Evolutionary conservation across 192 early-diverging fungal species (phyloP).

Genomic region (Mortierella hygrophila): DNA sequence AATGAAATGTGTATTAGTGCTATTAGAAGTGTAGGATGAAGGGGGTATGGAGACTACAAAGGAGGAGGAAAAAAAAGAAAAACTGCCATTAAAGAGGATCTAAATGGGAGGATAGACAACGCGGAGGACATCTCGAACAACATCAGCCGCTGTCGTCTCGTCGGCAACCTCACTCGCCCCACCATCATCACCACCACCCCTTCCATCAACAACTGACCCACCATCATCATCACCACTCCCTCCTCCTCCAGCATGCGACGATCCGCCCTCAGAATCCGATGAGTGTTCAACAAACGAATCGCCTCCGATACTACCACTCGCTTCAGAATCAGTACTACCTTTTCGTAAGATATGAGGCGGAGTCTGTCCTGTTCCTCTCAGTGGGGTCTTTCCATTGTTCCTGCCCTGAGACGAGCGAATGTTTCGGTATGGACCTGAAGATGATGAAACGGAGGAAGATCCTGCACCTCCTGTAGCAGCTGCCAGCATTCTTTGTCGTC

Average conservation of each 20-base stretch:
- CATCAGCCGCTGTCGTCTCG: slow-evolving; percentile 37
- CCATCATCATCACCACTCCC: background rate
- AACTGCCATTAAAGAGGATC: background rate
- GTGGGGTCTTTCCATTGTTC: slow-evolving; percentile 2
- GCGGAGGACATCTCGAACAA: slow-evolving; percentile 31
- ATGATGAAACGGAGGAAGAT: background rate
- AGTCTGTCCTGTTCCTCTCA: background rate
- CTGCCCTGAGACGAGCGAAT: background rate
- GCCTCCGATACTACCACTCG: slow-evolving; percentile 6
- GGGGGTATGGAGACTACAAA: background rate
- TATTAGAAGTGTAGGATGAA: background rate
- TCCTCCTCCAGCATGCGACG: background rate
- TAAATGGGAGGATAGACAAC: slow-evolving; percentile 47
- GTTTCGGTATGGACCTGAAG: background rate
- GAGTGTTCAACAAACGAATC: slow-evolving; percentile 34
- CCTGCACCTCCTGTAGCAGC: background rate
- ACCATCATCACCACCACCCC: background rate
- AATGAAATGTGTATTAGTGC: background rate
- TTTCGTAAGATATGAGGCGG: background rate
- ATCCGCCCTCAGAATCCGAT: slow-evolving; percentile 27
- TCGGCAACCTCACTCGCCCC: background rate
- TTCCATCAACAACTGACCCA: background rate
- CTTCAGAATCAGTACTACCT: slow-evolving; percentile 12
- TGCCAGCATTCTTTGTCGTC: slow-evolving; percentile 25
- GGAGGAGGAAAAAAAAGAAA: background rate